These are phyloP conservation scores for Hippophae tibetana DNA, from an alignment of 306 rosid genomes.

Conservation along the genomic window DNA sequence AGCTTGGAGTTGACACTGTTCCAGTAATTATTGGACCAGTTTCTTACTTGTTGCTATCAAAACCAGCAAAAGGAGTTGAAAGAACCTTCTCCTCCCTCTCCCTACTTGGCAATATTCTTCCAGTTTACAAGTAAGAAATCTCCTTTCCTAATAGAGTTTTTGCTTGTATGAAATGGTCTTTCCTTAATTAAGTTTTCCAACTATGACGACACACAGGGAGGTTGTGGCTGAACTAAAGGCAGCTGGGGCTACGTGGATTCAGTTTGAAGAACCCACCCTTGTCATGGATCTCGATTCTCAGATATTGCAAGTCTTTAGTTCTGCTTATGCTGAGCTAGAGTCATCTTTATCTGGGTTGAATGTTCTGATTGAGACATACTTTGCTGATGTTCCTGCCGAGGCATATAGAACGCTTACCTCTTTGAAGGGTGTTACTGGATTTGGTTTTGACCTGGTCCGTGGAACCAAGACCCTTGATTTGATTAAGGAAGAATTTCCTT, in stretches of 20 bases:
- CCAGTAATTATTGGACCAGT: conserved; percentile 84
- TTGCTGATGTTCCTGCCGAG: conserved; percentile 63
- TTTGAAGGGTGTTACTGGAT: conserved; percentile 66
- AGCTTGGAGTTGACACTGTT: conserved; percentile 68
- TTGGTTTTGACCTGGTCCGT: conserved; percentile 76
- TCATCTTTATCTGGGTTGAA: conserved; percentile 58
- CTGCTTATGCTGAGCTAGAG: conserved; percentile 54
- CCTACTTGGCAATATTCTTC: conserved; percentile 55
- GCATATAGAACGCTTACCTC: conserved; percentile 62
- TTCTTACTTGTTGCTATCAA: conserved; percentile 71
- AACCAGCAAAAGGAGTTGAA: conserved; percentile 69
- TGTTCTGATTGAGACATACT: conserved; percentile 66
- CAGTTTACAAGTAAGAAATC: conserved; percentile 50
- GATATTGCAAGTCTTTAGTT: conserved; percentile 54
- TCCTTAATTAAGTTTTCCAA: conserved; percentile 2
- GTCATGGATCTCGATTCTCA: conserved; percentile 61
- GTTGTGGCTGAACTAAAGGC: conserved; percentile 68
- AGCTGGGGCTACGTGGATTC: conserved; percentile 78
- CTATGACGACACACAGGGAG: conserved; percentile 38
- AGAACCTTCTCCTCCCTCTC: conserved; percentile 53
- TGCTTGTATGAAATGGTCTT: neutral
- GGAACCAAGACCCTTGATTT: conserved; percentile 68
- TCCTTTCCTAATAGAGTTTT: neutral
- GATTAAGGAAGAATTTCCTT: conserved; percentile 65
- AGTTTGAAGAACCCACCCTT: conserved; percentile 80